Base-by-base conservation (phyloP, 768 basidiomycete genomes). In the Harrya chromipes region DNA sequence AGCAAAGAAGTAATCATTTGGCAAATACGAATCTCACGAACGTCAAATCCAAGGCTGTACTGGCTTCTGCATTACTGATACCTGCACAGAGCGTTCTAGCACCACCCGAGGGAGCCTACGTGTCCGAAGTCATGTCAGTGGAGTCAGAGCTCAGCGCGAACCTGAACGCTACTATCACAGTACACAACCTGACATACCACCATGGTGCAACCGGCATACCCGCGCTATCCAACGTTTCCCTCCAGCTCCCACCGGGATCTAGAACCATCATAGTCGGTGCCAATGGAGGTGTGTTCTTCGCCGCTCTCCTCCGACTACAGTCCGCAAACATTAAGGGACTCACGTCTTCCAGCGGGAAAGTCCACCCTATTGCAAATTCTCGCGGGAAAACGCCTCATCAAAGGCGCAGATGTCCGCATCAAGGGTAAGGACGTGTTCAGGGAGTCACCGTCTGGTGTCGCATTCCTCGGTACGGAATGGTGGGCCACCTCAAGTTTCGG, bases 381-480 rank as follows among this genome's bases (percentile, higher is more conserved):
- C 6, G 95, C 95, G 1, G 95, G 95, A 8, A 97, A 94, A 68
- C 80, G 85, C 29, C 68, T 98, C 56, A 81, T 92, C 35, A 80
- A 73, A 6, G 73, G 69, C 23, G 75, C 86, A 11, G 76, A 80
- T 45, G 79, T 94, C 37, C 74, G 76, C 41, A 81, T 98, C 62
- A 79, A 90, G 57, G 89, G 77, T 34, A 76, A 76, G 53, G 94
- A 98, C 67, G 94, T 97, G 40, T 97, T 98, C 69, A 83, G 88
- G 55, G 80, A 90, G 57, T 85, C 88, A 5, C 90, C 94, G 1
- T 71, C 77, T 16, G 90, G 88, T 7, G 80, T 95, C 29, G 85
- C 90, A 17, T 91, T 89, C 65, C 78, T 97, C 11, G 94, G 94
- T 19, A 98, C 94, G 2, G 94, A 98, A 71, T 97, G 95, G 93